A percentile compares a stretch with the other conserved stretches of the same genome.
Evolutionary conservation across 2,329 filamentous ascomycete species (phyloP).

Genomic region (Septoria petroselini): DNA sequence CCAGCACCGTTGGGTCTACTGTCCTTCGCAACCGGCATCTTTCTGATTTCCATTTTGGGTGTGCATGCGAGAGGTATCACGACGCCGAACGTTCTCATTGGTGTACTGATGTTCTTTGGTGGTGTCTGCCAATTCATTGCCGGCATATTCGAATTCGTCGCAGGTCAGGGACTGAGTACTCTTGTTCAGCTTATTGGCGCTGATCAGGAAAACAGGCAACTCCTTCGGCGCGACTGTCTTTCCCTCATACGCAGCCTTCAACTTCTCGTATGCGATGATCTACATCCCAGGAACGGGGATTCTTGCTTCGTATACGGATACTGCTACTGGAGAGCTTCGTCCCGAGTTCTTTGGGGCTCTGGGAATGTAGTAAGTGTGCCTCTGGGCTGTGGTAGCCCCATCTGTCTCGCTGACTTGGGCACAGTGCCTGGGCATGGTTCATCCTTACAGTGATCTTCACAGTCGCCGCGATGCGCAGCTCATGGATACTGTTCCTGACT

Average conservation of each 20-base stretch:
- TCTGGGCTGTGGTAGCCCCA: too few relatives aligned
- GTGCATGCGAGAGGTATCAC: neutral
- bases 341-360: neutral
- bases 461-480: constrained; percentile 4
- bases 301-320: neutral
- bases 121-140: constrained; percentile 9
- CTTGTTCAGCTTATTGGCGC: too few relatives aligned
- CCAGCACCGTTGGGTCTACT: constrained; percentile 10
- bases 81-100: neutral
- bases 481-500: constrained; percentile 1
- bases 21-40: constrained; percentile 6
- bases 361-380: too few relatives aligned
- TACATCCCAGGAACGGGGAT: constrained; percentile 6
- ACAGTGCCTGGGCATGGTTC: constrained; percentile 7
- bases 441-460: constrained; percentile 4
- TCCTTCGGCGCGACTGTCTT: constrained; percentile 6
- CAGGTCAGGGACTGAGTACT: too few relatives aligned
- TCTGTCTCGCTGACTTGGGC: too few relatives aligned
- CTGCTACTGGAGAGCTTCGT: neutral
- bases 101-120: constrained; percentile 6
- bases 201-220: too few relatives aligned
- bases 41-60: constrained; percentile 3
- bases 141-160: constrained; percentile 4
- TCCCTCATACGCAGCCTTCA: constrained; percentile 4
- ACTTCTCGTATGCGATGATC: constrained; percentile 8